Percentiles rank a stretch among this genome's conserved stretches.
Evolutionary conservation across 306 rosid genomes (phyloP).

Genomic region (Acmispon strigosus): DNA sequence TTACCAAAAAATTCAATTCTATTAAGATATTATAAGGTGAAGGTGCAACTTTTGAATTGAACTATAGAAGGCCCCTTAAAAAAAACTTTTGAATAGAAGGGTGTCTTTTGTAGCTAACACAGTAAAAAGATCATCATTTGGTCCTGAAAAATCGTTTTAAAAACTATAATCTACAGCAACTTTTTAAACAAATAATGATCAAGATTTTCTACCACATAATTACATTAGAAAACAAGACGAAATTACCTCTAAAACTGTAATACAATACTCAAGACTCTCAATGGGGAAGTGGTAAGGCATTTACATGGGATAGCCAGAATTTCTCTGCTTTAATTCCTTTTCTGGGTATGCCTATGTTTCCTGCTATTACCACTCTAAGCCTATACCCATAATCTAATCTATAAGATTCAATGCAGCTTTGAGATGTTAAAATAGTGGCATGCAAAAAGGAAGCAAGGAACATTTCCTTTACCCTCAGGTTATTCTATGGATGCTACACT

Average conservation of each 20-base stretch:
- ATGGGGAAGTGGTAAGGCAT: background rate
- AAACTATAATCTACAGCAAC: background rate
- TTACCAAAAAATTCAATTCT: too few species aligned
- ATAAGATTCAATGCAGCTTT: background rate
- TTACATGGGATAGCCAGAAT: background rate
- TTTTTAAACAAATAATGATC: background rate
- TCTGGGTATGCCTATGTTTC: constrained; percentile 28
- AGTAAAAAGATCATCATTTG: too few species aligned
- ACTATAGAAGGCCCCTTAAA: too few species aligned
- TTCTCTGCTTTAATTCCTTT: constrained; percentile 6
- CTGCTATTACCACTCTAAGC: constrained; percentile 14
- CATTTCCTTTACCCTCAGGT: constrained; percentile 31
- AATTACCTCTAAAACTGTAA: background rate
- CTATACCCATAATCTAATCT: background rate
- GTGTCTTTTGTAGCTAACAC: too few species aligned
- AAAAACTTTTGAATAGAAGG: too few species aligned
- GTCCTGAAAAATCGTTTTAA: too few species aligned
- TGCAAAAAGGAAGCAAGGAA: constrained; percentile 22
- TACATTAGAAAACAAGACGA: background rate
- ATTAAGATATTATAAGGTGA: too few species aligned
- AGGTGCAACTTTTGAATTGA: too few species aligned
- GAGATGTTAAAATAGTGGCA: constrained; percentile 19
- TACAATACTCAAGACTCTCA: background rate
- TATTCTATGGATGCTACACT: background rate
- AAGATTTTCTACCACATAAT: background rate